Conservation (phyloP, 352 stramenopile species). For the Poterioochromonas sp. region DNA sequence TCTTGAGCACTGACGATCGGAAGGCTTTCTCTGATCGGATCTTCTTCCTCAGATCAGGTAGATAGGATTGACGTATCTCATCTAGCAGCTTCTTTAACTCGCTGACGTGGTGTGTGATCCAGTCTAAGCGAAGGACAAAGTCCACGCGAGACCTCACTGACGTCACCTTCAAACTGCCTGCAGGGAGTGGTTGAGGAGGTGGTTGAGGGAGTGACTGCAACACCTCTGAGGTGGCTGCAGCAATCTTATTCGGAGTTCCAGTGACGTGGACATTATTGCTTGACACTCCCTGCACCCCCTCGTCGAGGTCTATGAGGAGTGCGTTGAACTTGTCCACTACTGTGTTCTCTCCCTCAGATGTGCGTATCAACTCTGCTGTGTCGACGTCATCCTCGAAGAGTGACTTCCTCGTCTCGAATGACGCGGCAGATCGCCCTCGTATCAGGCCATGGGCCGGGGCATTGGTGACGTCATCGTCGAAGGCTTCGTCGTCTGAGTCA, state of each 20-base stretch:
- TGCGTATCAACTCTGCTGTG: too few relatives aligned
- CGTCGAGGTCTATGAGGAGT: too few relatives aligned
- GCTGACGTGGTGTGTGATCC: neutral
- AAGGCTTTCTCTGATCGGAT: neutral
- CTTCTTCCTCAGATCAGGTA: neutral
- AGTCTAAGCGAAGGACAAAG: neutral
- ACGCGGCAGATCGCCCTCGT: too few relatives aligned
- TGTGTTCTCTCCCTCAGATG: neutral
- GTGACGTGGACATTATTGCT: neutral
- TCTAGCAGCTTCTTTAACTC: neutral
- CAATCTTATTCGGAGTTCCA: neutral
- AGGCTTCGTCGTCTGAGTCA: neutral
- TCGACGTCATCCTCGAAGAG: neutral
- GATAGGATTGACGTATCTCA: neutral
- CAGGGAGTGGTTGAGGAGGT: neutral
- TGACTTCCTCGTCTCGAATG: neutral
- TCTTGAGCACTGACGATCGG: conserved; percentile 1
- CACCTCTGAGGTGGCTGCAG: neutral
- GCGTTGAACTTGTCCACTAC: neutral
- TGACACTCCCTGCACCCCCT: neutral
- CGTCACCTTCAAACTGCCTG: neutral
- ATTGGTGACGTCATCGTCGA: conserved; percentile 13
- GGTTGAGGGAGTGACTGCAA: neutral
- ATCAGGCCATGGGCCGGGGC: too few relatives aligned
- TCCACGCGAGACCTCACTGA: neutral